Conservation (phyloP, 2,329 filamentous ascomycete genomes). For the Cordyceps cateniannulata region DNA sequence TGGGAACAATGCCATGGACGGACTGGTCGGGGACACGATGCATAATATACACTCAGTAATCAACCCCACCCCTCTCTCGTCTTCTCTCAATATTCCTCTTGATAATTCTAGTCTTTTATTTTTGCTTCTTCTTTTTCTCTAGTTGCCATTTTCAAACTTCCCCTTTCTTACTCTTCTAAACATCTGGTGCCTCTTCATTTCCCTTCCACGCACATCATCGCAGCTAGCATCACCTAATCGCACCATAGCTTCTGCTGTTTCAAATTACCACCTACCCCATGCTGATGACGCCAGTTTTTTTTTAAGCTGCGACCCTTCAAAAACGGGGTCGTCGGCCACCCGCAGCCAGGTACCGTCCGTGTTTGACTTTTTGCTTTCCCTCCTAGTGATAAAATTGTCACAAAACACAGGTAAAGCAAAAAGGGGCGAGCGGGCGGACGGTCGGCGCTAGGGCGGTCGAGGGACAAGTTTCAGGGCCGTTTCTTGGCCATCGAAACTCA, state of each 20-base stretch:
- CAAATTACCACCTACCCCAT: constrained; percentile 9
- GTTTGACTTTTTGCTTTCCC: constrained; percentile 3
- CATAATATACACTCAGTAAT: not conserved
- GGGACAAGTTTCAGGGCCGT: constrained; percentile 4
- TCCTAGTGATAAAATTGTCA: not conserved
- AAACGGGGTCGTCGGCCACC: not conserved
- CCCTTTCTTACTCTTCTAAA: too few relatives aligned
- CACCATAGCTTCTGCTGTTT: not conserved
- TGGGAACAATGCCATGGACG: not conserved
- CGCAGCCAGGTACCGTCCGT: not conserved
- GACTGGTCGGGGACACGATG: not conserved
- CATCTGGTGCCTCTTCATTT: not conserved
- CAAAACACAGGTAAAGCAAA: not conserved
- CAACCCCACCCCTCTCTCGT: not conserved
- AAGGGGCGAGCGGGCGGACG: not conserved
- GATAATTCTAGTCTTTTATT: not conserved
- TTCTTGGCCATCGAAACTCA: not conserved
- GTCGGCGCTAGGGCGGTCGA: not conserved
- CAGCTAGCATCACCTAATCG: constrained; percentile 7
- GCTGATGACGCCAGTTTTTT: constrained; percentile 8
- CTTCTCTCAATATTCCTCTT: not conserved
- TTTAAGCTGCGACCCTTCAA: not conserved
- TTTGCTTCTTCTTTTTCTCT: not conserved
- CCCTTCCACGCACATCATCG: constrained; percentile 1
- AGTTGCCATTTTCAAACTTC: not conserved